Base-by-base conservation (phyloP, 202 grass and related monocot species). In the Thinopyrum obtusiflorum region DNA sequence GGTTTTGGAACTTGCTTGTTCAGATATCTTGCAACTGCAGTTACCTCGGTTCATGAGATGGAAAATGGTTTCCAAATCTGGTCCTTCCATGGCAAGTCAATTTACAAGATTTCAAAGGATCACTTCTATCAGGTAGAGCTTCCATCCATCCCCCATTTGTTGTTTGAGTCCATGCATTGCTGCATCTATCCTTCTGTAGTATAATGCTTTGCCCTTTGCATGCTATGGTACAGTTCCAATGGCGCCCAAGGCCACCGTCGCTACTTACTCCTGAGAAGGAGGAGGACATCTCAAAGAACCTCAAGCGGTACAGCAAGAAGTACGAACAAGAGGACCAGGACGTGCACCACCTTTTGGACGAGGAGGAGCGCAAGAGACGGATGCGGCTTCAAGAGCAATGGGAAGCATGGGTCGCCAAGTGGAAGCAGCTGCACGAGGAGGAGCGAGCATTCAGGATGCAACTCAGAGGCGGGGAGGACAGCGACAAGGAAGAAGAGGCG, bases 21-120 rank as follows among this genome's bases (percentile, higher is more conserved):
- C 79, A 97, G 95, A 59, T 97, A 91, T 70, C 62, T 94, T 10
- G 95, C 89, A 11, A 94, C 90, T 26, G 84, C 90, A 37, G 95
- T 94, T 61, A 97, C 95, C 61, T 97, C 92, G 14, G 95, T 97
- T 26, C 92, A 93, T 87, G 95, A 94, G 70, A 97, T 97, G 95
- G 95, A 94, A 75, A 97, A 94, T 14, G 95, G 95, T 73, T 97
- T 97, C 46, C 80, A 91, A 66, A 90, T 94, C 68, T 97, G 95
- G 95, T 93, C 95, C 12, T 94, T 94, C 76, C 87, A 83, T 51
- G 95, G 95, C 47, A 94, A 91, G 73, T 85, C 88, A 59, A 87
- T 97, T 25, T 97, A 97, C 90, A 88, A 94, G 83, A 78, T 93
- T 28, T 92, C 85, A 12, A 97, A 94, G 83, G 92, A 94, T 83